Evolutionary conservation across 1,139 yeast genomes (phyloP).

Genomic region (Protomyces macrosporus): DNA sequence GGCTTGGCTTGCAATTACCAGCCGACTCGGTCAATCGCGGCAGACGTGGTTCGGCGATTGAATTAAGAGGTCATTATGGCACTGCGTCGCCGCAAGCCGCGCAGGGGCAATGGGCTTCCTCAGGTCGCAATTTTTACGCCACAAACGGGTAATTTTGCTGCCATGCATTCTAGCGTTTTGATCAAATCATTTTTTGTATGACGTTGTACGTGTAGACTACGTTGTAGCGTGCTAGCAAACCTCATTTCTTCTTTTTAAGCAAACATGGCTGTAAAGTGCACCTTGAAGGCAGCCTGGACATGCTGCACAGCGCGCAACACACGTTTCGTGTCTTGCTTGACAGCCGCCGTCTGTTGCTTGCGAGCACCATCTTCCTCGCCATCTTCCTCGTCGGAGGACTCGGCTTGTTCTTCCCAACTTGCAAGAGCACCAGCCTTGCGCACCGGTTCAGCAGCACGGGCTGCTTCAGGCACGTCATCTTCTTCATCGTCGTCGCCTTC

Average conservation of each 20-base stretch:
- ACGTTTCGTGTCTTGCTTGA: conserved; percentile 20
- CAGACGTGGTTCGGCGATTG: not conserved
- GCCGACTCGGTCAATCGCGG: not conserved
- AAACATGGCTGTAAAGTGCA: conserved; percentile 26
- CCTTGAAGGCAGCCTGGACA: conserved; percentile 23
- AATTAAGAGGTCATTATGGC: not conserved
- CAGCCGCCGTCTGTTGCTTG: conserved; percentile 8
- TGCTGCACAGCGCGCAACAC: conserved; percentile 24
- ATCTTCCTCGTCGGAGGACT: conserved; percentile 4
- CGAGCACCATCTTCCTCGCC: conserved; percentile 10
- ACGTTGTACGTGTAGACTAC: too few relatives aligned
- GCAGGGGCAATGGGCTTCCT: not conserved
- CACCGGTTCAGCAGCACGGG: conserved; percentile 11
- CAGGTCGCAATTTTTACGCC: not conserved
- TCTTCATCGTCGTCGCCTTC: conserved; percentile 21
- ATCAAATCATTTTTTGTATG: not conserved
- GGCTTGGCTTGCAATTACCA: not conserved
- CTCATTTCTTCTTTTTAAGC: conserved; percentile 7
- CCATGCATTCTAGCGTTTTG: too few relatives aligned
- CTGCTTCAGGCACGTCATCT: conserved; percentile 14
- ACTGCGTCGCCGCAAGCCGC: not conserved
- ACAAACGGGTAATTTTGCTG: not conserved
- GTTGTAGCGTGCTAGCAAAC: too few relatives aligned
- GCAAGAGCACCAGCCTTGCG: conserved; percentile 10
- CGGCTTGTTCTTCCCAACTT: conserved; percentile 18